These are phyloP conservation scores for Podospora comata DNA, from an alignment of 495 filamentous ascomycete genomes.

Conservation along the genomic window DNA sequence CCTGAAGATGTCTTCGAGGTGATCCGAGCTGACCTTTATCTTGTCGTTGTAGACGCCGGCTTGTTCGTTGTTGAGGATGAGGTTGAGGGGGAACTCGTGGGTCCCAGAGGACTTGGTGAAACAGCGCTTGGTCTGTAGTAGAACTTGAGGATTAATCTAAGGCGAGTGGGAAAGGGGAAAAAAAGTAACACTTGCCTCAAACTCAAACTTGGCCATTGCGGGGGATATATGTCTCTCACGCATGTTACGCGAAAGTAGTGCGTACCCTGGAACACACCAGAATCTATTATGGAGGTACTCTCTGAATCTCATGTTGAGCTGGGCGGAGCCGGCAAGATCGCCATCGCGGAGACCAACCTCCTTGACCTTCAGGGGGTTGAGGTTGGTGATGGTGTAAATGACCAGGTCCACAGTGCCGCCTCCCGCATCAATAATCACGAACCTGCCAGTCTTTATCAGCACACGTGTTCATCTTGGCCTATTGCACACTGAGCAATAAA, in stretches of 20 bases:
- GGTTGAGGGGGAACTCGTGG: background rate
- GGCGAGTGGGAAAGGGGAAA: too few species aligned
- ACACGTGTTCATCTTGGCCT: background rate
- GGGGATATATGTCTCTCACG: too few species aligned
- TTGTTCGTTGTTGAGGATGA: background rate
- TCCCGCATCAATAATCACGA: conserved; percentile 58
- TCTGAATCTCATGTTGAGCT: conserved; percentile 51
- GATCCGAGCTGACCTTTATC: conserved; percentile 21
- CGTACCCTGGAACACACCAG: conserved; percentile 30
- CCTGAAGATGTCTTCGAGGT: conserved; percentile 54
- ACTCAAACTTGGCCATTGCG: too few species aligned
- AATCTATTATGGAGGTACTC: conserved; percentile 42
- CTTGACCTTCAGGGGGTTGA: conserved; percentile 48
- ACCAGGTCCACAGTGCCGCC: conserved; percentile 61
- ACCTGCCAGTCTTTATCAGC: conserved; percentile 27
- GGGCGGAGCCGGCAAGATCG: conserved; percentile 54
- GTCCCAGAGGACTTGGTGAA: background rate
- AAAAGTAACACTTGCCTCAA: too few species aligned
- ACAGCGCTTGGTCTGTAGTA: background rate
- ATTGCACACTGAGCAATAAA: background rate
- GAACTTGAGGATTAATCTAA: too few species aligned
- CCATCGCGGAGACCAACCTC: conserved; percentile 52
- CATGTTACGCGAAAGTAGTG: background rate
- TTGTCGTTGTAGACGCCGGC: background rate
- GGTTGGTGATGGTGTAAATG: conserved; percentile 50